Evolutionary conservation across 352 stramenopile genomes (phyloP).

Genomic region (Phytophthora litchii): DNA sequence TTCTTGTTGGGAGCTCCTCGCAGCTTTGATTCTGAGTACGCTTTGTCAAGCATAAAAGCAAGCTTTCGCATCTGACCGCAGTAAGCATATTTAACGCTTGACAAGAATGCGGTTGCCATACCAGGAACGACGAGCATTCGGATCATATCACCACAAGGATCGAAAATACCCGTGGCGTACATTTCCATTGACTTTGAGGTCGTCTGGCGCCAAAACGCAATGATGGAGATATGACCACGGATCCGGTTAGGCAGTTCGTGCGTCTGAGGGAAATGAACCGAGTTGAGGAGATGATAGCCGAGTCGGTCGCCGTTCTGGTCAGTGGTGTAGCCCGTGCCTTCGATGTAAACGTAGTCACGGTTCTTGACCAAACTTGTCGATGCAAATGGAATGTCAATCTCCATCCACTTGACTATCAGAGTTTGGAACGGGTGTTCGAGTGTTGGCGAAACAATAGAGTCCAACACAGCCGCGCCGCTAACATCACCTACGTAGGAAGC

Average conservation of each 20-base stretch:
- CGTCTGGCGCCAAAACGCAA: conserved; percentile 36
- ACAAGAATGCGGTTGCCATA: conserved; percentile 26
- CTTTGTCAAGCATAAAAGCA: conserved; percentile 31
- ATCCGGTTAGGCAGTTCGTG: conserved; percentile 34
- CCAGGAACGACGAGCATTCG: conserved; percentile 25
- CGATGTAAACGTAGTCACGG: conserved; percentile 40
- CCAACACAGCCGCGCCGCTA: conserved; percentile 26
- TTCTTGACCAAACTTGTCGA: conserved; percentile 25
- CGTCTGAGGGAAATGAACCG: conserved; percentile 34
- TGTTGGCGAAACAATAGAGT: conserved; percentile 26
- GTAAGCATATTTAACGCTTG: conserved; percentile 26
- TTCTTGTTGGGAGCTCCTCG: conserved; percentile 17
- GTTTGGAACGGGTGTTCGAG: conserved; percentile 29
- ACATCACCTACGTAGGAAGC: conserved; percentile 29
- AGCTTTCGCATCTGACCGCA: conserved; percentile 36
- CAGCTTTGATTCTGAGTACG: conserved; percentile 9
- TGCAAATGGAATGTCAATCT: conserved; percentile 23
- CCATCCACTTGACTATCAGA: conserved; percentile 32
- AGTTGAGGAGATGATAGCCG: conserved; percentile 46
- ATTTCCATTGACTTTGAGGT: conserved; percentile 31
- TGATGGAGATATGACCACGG: conserved; percentile 40
- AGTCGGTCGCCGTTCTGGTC: conserved; percentile 31
- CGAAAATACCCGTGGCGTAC: conserved; percentile 33
- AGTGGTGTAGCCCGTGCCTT: conserved; percentile 29
- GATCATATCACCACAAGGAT: conserved; percentile 30